Evolutionary conservation across 768 basidiomycete species (phyloP), one percentile per base, ranked within the genome.

Genomic region (Termitomyces sp.): DNA sequence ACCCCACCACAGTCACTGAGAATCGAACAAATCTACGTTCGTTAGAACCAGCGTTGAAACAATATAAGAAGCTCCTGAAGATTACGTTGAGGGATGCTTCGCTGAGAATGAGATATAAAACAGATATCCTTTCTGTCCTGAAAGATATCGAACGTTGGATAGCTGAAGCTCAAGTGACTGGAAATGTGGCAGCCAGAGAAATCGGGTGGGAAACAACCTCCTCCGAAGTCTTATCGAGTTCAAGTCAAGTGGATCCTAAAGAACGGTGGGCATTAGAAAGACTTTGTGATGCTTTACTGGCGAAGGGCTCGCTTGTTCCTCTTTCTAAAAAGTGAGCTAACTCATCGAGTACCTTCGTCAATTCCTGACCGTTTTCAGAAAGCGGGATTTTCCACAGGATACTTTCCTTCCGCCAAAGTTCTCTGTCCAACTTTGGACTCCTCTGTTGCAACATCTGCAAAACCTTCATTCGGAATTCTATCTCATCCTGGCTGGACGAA

Each of bases 131-230:
- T 5, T 67, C 74, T 5, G 68, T 83, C 14, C 73, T 87, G 50
- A 82, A 84, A 61, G 87, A 88, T 47, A 70, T 92, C 20, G 92
- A 94, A 68, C 77, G 87, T 15, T 94, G 91, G 91, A 81, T 94
- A 36, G 78, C 86, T 4, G 92, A 96, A 74, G 84, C 84, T 29
- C 82, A 81, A 68, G 81, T 90, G 29, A 82, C 85, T 25, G 83
- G 86, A 32, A 81, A 83, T 57, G 72, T 83, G 11, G 73, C 74
- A 0, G 65, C 74, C n/a, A 79, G 81, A 62, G 76, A 75, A 37
- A 69, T 82, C 40, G 81, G 75, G n/a, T 87, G 85, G 85, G 76
- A 75, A 55, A 63, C 61, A 31, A 70, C 65, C 47, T 60, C 67
- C 1, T 50, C 67, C 14, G 74, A 75, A 7, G 65, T 70, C 38